phyloP scores from a whole-genome alignment of 768 basidiomycete species.

The Sutorius australiensis region DNA sequence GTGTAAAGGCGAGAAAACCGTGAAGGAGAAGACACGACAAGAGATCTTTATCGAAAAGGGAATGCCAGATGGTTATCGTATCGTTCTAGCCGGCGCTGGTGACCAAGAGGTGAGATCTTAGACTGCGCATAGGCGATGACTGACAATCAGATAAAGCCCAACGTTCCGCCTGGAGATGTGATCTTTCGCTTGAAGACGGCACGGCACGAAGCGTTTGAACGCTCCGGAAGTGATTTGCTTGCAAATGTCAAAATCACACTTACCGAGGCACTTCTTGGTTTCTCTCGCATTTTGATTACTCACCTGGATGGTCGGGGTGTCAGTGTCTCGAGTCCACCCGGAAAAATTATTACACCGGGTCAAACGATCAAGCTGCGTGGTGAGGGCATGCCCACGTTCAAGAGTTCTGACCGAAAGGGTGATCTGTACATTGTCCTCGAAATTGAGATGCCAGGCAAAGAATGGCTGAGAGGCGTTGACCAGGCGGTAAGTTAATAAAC shows the following conservation, averaged over 20 bases:
- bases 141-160: conserved; percentile 56
- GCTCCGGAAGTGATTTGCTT: conserved; percentile 76
- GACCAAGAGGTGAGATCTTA: conserved; percentile 69
- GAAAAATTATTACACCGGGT: conserved; percentile 71
- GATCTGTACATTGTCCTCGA: conserved; percentile 80
- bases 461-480: conserved; percentile 72
- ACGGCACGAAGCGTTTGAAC: conserved; percentile 78
- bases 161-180: conserved; percentile 84
- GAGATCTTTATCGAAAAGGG: conserved; percentile 87
- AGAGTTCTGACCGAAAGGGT: conserved; percentile 63
- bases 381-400: conserved; percentile 88
- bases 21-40: conserved; percentile 85
- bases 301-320: conserved; percentile 95
- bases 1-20: conserved; percentile 83
- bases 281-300: conserved; percentile 83
- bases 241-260: conserved; percentile 82
- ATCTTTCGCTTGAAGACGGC: conserved; percentile 70
- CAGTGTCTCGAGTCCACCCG: conserved; percentile 66
- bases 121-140: neutral
- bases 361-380: conserved; percentile 72
- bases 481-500: conserved; percentile 40
- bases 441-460: conserved; percentile 81
- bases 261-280: conserved; percentile 93
- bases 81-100: conserved; percentile 87
- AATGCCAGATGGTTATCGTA: conserved; percentile 77